Percentiles rank a stretch among this genome's conserved stretches.
phyloP scores from a whole-genome alignment of 2,329 filamentous ascomycete genomes.

The Trichoderma atrobrunneum region DNA sequence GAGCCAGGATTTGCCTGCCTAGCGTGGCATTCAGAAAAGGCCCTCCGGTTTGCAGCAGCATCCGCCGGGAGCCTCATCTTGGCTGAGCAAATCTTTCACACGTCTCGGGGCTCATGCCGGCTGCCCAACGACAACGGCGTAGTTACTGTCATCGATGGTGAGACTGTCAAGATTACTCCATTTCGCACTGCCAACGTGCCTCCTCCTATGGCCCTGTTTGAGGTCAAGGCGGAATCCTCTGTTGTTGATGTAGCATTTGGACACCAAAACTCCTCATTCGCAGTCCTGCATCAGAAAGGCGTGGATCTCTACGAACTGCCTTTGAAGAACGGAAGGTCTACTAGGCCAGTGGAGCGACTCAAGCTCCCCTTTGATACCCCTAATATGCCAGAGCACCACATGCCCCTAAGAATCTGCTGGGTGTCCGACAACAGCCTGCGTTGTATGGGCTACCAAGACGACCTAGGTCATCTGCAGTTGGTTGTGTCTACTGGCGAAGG shows the following conservation, averaged over 20 bases:
- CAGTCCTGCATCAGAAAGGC: conserved; percentile 64
- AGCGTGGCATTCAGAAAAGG: conserved; percentile 85
- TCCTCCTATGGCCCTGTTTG: conserved; percentile 86
- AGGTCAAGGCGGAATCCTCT: conserved; percentile 61
- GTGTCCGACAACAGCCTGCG: conserved; percentile 30
- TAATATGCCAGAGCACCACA: conserved; percentile 23
- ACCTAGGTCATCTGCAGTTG: conserved; percentile 26
- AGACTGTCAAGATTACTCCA: conserved; percentile 76
- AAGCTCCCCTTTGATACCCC: conserved; percentile 39
- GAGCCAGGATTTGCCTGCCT: conserved; percentile 35
- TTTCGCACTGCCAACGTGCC: conserved; percentile 81
- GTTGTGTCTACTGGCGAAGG: conserved; percentile 22
- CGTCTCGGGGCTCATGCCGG: conserved; percentile 64
- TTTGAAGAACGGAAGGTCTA: conserved; percentile 52
- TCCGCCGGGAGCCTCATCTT: conserved; percentile 52
- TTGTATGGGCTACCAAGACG: conserved; percentile 33
- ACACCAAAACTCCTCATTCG: conserved; percentile 61
- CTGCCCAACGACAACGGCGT: conserved; percentile 75
- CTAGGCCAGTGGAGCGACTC: conserved; percentile 42
- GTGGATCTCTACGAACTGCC: conserved; percentile 71
- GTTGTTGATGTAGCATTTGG: conserved; percentile 74
- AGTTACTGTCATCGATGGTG: conserved; percentile 82
- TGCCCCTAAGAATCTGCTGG: conserved; percentile 35
- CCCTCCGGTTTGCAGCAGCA: conserved; percentile 63
- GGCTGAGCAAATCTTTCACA: conserved; percentile 66